A percentile compares a stretch with the other conserved stretches of the same genome.
phyloP scores from a whole-genome alignment of 371 early-diverging fungal genomes.

The Scutellospora calospora region DNA sequence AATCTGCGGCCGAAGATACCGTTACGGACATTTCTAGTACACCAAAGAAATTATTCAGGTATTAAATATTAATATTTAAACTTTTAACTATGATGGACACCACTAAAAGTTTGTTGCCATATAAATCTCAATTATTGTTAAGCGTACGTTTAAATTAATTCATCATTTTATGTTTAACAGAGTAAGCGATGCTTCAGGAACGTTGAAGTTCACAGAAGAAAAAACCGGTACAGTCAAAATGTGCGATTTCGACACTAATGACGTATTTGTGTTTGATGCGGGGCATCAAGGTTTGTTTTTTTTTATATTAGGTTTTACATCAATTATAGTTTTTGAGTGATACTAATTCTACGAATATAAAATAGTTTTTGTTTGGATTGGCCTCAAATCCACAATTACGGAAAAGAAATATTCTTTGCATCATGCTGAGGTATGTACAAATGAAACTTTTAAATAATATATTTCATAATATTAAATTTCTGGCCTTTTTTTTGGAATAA shows the following conservation, averaged over 20 bases:
- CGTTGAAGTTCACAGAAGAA: constrained; percentile 36
- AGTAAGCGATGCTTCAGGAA: constrained; percentile 38
- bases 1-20: constrained; percentile 24
- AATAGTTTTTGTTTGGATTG: constrained; percentile 43
- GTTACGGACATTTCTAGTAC: neutral
- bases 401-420: constrained; percentile 38
- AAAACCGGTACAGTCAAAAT: neutral
- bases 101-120: neutral
- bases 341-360: neutral
- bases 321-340: neutral
- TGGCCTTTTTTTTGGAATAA: neutral
- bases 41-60: constrained; percentile 37
- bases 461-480: neutral
- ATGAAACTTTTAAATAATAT: neutral
- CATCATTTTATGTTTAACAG: neutral
- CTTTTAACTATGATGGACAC: neutral
- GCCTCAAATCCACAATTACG: constrained; percentile 12
- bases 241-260: constrained; percentile 38
- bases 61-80: neutral
- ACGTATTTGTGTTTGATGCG: constrained; percentile 41
- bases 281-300: constrained; percentile 19
- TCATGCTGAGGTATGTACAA: constrained; percentile 34
- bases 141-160: too few species aligned
- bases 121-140: too few species aligned
- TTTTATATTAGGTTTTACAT: neutral